Percentiles rank a stretch among this genome's conserved stretches.
Evolutionary conservation across 108 stramenopile species (phyloP).

Genomic region (Skeletonema tropicum): DNA sequence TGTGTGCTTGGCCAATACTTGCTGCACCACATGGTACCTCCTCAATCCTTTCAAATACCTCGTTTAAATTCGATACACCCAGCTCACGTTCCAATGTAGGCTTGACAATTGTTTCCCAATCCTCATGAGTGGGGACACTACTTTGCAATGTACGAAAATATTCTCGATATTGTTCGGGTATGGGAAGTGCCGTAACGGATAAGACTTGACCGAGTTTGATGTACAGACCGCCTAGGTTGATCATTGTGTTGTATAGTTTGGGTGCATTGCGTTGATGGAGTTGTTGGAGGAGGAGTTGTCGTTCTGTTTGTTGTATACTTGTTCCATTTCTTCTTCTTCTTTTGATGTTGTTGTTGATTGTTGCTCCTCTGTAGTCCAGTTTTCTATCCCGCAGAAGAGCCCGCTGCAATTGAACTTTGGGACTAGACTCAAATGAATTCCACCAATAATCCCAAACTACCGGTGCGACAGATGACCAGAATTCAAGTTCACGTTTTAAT

Average conservation of each 20-base stretch:
- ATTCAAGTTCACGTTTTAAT: constrained; percentile 57
- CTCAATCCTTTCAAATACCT: constrained; percentile 84
- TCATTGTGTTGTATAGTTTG: constrained; percentile 65
- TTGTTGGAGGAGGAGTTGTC: constrained; percentile 14
- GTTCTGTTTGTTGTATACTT: constrained; percentile 14
- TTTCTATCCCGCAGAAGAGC: constrained; percentile 14
- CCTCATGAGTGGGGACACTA: constrained; percentile 74
- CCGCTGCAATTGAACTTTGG: constrained; percentile 56
- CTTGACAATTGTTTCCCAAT: constrained; percentile 69
- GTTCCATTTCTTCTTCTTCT: not conserved
- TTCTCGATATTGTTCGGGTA: constrained; percentile 68
- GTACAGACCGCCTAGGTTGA: constrained; percentile 88
- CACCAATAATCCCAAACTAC: constrained; percentile 74
- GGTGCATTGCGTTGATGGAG: constrained; percentile 72
- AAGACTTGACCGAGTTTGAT: constrained; percentile 94
- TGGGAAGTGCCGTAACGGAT: constrained; percentile 73
- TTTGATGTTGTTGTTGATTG: no score
- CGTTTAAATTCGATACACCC: constrained; percentile 56
- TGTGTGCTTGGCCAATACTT: constrained; percentile 92
- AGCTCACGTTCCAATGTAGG: constrained; percentile 69
- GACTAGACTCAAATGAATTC: constrained; percentile 52
- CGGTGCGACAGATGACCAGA: constrained; percentile 66
- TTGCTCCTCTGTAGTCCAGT: no score
- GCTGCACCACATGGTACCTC: constrained; percentile 88
- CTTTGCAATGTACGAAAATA: constrained; percentile 78